Percentiles rank a stretch among this genome's conserved stretches.
Conservation (phyloP, 2,329 filamentous ascomycete genomes). For the Drechslerella coelobrocha region DNA sequence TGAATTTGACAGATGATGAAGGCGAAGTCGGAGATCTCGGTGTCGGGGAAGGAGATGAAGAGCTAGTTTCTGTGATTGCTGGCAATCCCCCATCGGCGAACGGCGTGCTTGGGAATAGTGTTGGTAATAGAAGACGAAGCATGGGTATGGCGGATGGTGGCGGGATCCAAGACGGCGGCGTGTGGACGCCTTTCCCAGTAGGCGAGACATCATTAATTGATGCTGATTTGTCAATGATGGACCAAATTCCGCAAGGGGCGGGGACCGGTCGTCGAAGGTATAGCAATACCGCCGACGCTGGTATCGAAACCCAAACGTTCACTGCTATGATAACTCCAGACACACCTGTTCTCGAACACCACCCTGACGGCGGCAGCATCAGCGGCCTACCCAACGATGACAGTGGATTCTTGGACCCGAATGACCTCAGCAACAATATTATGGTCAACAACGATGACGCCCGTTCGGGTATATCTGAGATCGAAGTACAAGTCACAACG, state of each 20-base stretch:
- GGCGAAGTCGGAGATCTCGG: slow-evolving; percentile 38
- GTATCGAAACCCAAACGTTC: slow-evolving; percentile 42
- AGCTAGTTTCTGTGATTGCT: slow-evolving; percentile 23
- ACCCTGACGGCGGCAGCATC: slow-evolving; percentile 27
- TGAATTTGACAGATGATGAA: slow-evolving; percentile 34
- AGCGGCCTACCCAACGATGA: slow-evolving; percentile 26
- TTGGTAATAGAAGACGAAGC: neutral
- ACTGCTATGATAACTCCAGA: slow-evolving; percentile 46
- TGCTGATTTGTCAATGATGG: slow-evolving; percentile 13
- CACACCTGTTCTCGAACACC: slow-evolving; percentile 36
- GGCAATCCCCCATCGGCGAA: neutral
- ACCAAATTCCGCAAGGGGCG: neutral
- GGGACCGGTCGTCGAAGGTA: slow-evolving; percentile 14
- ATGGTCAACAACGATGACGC: slow-evolving; percentile 29
- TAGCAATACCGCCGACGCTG: slow-evolving; percentile 12
- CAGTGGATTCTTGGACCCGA: slow-evolving; percentile 37
- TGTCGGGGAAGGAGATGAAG: slow-evolving; percentile 33
- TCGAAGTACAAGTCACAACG: slow-evolving; percentile 50
- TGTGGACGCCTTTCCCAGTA: slow-evolving; percentile 33
- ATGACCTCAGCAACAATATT: slow-evolving; percentile 23
- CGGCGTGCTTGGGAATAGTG: too few species aligned
- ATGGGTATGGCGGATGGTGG: slow-evolving; percentile 13
- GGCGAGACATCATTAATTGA: slow-evolving; percentile 26
- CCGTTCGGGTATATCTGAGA: slow-evolving; percentile 47
- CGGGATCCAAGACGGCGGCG: slow-evolving; percentile 3